Base-by-base conservation (phyloP, 1,284 basidiomycete genomes). In the Ceratobasidium sp. region DNA sequence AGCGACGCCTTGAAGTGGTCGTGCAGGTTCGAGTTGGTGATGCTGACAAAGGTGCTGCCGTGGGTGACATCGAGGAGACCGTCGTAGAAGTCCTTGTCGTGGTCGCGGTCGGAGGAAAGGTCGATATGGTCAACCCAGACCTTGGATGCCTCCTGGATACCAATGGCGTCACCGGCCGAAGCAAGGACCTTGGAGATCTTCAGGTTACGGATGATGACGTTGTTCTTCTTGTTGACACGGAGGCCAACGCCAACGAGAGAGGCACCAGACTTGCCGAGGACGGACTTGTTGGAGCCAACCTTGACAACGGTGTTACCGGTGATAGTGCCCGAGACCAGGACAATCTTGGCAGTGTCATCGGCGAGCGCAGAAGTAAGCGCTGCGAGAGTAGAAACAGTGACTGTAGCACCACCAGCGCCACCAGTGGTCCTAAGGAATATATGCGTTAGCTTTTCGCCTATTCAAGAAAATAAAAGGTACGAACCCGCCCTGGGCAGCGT, bases 191-290 rank as follows among this genome's bases (percentile, higher is more conserved):
- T 83, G 43, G 81, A 80, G 68, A 84, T 80, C 74, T 82, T 83
- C 73, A 84, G 74, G 73, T 83, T 83, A 32, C 83, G 79, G 71
- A 83, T 79, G 73, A 84, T 84, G 56, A 84, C 82, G 69, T 84
- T 83, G 40, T 70, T 74, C 53, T 77, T 78, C 34, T 80, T 73
- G 54, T 82, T 71, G 53, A 83, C 80, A 68, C 82, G 80, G 49
- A 82, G 77, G 1, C 81, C 82, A 70, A 79, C 76, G 43, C 81
- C 81, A 49, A 74, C 73, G 52, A 82, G 80, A 10, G 79, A 71
- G 29, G 76, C 76, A 29, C 76, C 77, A 47, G 72, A 45, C 64
- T 74, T 75, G 34, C 79, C 78, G 29, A 84, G 73, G 43, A 83
- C 75, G 10, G 82, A 80, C 0, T 40, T 84, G 75, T 84, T 83